Evolutionary conservation across 2,329 filamentous ascomycete species (phyloP).

Genomic region (Colletotrichum sp.): DNA sequence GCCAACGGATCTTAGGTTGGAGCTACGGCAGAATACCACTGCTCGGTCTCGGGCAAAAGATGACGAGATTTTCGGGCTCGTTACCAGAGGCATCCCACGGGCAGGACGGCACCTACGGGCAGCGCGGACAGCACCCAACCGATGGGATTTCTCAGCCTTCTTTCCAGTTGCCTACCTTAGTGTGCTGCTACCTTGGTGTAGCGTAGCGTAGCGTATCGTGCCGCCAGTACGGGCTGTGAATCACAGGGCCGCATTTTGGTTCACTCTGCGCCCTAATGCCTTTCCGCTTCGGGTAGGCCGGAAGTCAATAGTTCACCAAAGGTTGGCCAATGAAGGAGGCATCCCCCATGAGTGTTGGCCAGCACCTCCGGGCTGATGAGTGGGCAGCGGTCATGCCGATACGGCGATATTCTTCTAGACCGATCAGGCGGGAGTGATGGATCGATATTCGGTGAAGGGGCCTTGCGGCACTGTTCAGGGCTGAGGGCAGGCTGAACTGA

Average conservation of each 20-base stretch:
- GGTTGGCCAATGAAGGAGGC: neutral
- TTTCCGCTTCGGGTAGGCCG: neutral
- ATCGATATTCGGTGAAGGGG: neutral
- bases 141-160: neutral
- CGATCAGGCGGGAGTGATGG: neutral
- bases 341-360: neutral
- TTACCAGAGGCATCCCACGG: neutral
- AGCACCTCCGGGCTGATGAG: neutral
- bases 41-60: neutral
- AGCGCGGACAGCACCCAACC: neutral
- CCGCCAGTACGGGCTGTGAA: neutral
- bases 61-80: constrained; percentile 1
- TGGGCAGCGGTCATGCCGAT: constrained; percentile 8
- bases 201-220: neutral
- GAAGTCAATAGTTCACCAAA: neutral
- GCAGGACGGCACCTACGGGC: neutral
- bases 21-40: neutral
- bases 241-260: neutral
- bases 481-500: neutral
- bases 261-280: constrained; percentile 8
- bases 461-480: neutral
- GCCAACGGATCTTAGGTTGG: neutral
- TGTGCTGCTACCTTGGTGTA: neutral
- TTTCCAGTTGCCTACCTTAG: neutral
- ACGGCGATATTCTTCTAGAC: constrained; percentile 9